Evolutionary conservation across 129 eudicot species (phyloP).

Genomic region (Arctium minus): DNA sequence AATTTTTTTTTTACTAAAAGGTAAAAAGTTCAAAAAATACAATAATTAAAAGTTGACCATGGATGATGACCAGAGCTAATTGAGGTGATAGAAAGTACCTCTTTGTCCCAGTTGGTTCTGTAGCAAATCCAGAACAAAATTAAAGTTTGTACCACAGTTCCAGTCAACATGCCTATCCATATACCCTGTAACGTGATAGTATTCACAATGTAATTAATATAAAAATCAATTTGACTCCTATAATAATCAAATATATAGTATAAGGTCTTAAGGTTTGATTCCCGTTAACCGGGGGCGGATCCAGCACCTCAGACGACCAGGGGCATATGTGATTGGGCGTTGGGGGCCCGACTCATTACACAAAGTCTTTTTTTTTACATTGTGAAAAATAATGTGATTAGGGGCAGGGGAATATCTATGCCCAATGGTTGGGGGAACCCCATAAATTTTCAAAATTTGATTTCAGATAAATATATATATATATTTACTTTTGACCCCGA

Average conservation of each 20-base stretch:
- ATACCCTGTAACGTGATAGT: conserved; percentile 36
- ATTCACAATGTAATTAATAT: not conserved
- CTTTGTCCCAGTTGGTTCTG: conserved; percentile 61
- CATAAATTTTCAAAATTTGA: too few relatives aligned
- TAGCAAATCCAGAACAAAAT: conserved; percentile 39
- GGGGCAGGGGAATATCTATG: too few relatives aligned
- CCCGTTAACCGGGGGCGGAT: too few relatives aligned
- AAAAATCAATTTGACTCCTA: not conserved
- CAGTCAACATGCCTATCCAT: conserved; percentile 57
- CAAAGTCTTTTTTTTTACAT: too few relatives aligned
- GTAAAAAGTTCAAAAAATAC: not conserved
- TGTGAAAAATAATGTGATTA: too few relatives aligned
- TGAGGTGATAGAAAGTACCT: conserved; percentile 23
- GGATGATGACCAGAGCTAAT: not conserved
- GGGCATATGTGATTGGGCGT: too few relatives aligned
- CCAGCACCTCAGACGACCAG: too few relatives aligned
- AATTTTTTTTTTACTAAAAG: not conserved
- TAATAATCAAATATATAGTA: not conserved
- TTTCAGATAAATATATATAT: too few relatives aligned
- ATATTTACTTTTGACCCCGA: too few relatives aligned
- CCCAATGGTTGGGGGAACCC: too few relatives aligned
- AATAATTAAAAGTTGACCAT: not conserved
- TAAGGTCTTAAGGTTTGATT: too few relatives aligned
- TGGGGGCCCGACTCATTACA: too few relatives aligned
- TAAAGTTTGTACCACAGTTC: conserved; percentile 43